These are phyloP conservation scores for Fusarium miscanthi DNA, from an alignment of 2,329 filamentous ascomycete genomes.

Conservation along the genomic window DNA sequence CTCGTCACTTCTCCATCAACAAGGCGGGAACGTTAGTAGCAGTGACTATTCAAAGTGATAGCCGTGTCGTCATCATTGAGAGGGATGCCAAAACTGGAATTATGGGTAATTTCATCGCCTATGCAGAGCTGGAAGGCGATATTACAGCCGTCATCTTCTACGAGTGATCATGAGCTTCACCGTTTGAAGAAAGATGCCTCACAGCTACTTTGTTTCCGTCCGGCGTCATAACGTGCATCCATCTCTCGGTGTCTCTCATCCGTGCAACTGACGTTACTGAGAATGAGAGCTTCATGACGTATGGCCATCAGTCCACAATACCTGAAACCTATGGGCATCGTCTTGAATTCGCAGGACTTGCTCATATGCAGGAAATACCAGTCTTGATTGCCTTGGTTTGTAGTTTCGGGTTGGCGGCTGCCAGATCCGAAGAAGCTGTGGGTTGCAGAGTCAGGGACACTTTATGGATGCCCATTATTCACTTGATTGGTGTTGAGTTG, in stretches of 20 bases:
- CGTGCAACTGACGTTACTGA: neutral
- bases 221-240: slow-evolving; percentile 1
- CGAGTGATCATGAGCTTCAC: slow-evolving; percentile 46
- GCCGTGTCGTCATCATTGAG: slow-evolving; percentile 69
- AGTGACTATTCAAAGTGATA: slow-evolving; percentile 71
- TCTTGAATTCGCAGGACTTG: neutral
- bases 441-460: slow-evolving; percentile 34
- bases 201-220: neutral
- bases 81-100: slow-evolving; percentile 69
- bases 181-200: neutral
- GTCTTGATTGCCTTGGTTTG: neutral
- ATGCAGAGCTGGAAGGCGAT: slow-evolving; percentile 56
- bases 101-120: slow-evolving; percentile 60
- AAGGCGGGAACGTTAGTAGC: slow-evolving; percentile 71
- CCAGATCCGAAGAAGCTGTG: slow-evolving; percentile 22
- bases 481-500: slow-evolving; percentile 8
- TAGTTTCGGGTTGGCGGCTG: slow-evolving; percentile 27
- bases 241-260: neutral
- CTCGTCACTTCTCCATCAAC: slow-evolving; percentile 76
- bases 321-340: neutral
- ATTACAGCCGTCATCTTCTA: slow-evolving; percentile 62
- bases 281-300: neutral
- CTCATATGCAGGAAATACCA: neutral
- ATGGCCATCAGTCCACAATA: neutral
- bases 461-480: slow-evolving; percentile 5